Evolutionary conservation across 2,329 filamentous ascomycete genomes (phyloP), one percentile per base, ranked within the genome.

Genomic region (Diaporthe nobilis): DNA sequence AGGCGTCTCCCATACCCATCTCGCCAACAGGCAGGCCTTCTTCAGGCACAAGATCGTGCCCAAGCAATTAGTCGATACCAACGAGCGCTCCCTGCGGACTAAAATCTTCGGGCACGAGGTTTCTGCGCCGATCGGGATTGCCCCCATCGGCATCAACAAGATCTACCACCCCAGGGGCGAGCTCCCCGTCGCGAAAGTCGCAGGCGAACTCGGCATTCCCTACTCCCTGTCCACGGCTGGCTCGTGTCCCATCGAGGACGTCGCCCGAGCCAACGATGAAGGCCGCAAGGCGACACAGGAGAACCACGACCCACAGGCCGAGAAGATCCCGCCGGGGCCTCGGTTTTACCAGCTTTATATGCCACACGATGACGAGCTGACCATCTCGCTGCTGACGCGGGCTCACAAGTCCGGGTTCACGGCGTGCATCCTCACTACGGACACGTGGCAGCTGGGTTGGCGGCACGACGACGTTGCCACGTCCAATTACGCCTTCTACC

Each of bases 311-410:
- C 42, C 61, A 3, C 74, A 73, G 44, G 61, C 60, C 13, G 53
- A 42, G 9, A 70, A 63, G 39, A 77, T 73, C 65, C 72, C 65
- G 9, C 25, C 57, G 4, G 82, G 82, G 0, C 85, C 88, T 1
- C 84, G 91, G 0, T 92, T 91, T 81, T 93, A 89, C 82, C 91
- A 93, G 81, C 84, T 93, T 1, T 93, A 93, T 81, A 89, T 90
- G 88, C 89, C 89, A 2, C 90, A 92, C 73, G 90, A 93, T 77
- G 90, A 92, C 75, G 89, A 90, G 74, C 80, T 92, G 34, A 90
- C 90, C 0, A 72, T 90, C 4, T 90, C 87, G 0, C 83, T 93
- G 22, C 83, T 93, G 2, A 84, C 84, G n/a, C 84, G 91, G 31
- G 91, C 91, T 0, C 84, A 87, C 76, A 82, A 88, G 2, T 84